Evolutionary conservation across 202 grass and related monocot genomes (phyloP), one percentile per base, ranked within the genome.

Genomic region (Brachypodium distachyon): DNA sequence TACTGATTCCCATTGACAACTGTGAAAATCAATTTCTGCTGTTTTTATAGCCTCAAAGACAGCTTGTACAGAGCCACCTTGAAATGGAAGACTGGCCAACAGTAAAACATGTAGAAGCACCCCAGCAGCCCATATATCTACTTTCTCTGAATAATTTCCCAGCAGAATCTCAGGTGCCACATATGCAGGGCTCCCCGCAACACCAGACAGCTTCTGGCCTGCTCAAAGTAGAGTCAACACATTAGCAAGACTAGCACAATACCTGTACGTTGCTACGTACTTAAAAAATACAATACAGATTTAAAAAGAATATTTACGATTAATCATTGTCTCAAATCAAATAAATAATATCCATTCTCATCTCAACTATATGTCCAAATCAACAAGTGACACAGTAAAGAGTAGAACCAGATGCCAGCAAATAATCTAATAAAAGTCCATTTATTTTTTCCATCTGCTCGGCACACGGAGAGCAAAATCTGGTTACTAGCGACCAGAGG

Each of bases 101-200:
- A 99, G 56, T 9, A 99, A 57, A 17, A 85, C 85, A 87, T 99
- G 96, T 7, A 99, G 80, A 46, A 99, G 85, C 50, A 99, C 96
- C 63, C 96, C 96, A 12, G 86, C 89, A 50, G 82, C 65, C 96
- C 96, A 99, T 61, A 99, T 89, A 77, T 99, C 96, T 43, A 90
- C 87, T 72, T 99, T 93, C 82, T 99, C 96, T 39, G 81, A 87
- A 72, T 99, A 99, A 29, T 67, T 60, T 67, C 96, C 96, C 16
- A 78, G 82, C 52, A 99, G 83, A 76, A 99, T 92, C 80, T 96
- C 96, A 51, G 96, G 96, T 1, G 92, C 92, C 12, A 99, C 96
- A 90, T 99, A 99, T 41, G 91, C 96, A n/a, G 92, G 92, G 78
- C 96, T 99, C 27, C 96, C 96, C 59, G 90, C 89, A 85, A 90